These are phyloP conservation scores for Thinopyrum obtusiflorum DNA, from an alignment of 202 grass and related monocot species.

Conservation along the genomic window DNA sequence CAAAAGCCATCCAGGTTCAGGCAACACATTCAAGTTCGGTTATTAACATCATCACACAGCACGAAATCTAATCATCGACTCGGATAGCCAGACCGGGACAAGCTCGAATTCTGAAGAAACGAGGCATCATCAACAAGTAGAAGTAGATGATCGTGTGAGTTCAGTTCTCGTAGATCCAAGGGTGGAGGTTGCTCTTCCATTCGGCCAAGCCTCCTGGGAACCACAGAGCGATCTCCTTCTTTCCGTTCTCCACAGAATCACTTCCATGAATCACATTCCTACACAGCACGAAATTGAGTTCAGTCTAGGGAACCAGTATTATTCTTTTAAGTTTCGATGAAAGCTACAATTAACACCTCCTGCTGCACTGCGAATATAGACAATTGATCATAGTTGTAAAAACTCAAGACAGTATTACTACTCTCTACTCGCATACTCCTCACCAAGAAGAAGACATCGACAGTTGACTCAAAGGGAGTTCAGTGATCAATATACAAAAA, in stretches of 20 bases:
- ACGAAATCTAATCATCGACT: not conserved
- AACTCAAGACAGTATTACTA: not conserved
- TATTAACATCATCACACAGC: constrained; percentile 3
- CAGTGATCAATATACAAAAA: not conserved
- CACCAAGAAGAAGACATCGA: not conserved
- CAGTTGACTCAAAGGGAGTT: not conserved
- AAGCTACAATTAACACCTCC: not conserved
- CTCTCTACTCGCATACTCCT: not conserved
- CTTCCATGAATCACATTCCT: constrained; percentile 96
- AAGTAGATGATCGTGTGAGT: not conserved
- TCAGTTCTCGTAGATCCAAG: constrained; percentile 89
- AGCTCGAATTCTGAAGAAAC: constrained; percentile 19
- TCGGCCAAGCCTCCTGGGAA: constrained; percentile 71
- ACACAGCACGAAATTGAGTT: not conserved
- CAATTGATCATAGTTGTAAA: too few species aligned
- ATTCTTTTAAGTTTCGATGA: not conserved
- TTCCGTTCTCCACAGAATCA: constrained; percentile 70
- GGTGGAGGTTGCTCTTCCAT: constrained; percentile 88
- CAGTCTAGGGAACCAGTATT: not conserved
- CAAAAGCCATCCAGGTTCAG: constrained; percentile 29
- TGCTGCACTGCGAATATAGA: too few species aligned
- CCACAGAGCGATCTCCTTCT: constrained; percentile 93
- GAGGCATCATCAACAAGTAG: not conserved
- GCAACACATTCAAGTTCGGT: constrained; percentile 10
- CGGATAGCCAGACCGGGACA: constrained; percentile 17